Conservation (phyloP, 2,329 filamentous ascomycete species). For the Aspergillus chevalieri region DNA sequence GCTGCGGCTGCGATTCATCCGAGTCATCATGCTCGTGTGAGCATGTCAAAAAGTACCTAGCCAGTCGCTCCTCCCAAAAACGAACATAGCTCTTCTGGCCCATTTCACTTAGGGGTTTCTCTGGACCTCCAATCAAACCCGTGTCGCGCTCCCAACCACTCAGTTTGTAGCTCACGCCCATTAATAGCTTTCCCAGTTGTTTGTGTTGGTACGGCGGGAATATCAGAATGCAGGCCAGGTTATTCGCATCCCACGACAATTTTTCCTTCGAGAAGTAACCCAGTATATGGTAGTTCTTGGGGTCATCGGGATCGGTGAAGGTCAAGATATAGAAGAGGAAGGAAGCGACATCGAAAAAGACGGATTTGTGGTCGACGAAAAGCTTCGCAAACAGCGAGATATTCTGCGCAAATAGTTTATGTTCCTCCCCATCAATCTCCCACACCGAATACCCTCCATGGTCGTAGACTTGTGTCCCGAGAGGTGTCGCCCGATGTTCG, state of each 20-base stretch:
- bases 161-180: slow-evolving; percentile 90
- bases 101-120: slow-evolving; percentile 84
- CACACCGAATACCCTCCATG: slow-evolving; percentile 78
- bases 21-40: slow-evolving; percentile 18
- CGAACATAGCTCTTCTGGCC: slow-evolving; percentile 75
- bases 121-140: slow-evolving; percentile 77
- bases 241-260: slow-evolving; percentile 98
- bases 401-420: slow-evolving; percentile 90
- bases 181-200: slow-evolving; percentile 79
- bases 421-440: slow-evolving; percentile 83
- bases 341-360: slow-evolving; percentile 91
- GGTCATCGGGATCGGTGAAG: slow-evolving; percentile 53
- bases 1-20: slow-evolving; percentile 23
- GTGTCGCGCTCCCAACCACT: slow-evolving; percentile 62
- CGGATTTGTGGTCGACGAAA: slow-evolving; percentile 95
- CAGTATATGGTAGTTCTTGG: slow-evolving; percentile 55
- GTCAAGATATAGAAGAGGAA: slow-evolving; percentile 94
- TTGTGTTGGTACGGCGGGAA: slow-evolving; percentile 95
- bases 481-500: slow-evolving; percentile 48
- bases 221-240: slow-evolving; percentile 89
- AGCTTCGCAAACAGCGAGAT: slow-evolving; percentile 94
- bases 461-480: slow-evolving; percentile 70
- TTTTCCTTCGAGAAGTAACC: slow-evolving; percentile 99
- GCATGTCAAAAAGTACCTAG: slow-evolving; percentile 53
- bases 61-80: slow-evolving; percentile 82